Percentiles rank a stretch among this genome's conserved stretches.
phyloP scores from a whole-genome alignment of 371 early-diverging fungal species.

The Blakeslea trispora region DNA sequence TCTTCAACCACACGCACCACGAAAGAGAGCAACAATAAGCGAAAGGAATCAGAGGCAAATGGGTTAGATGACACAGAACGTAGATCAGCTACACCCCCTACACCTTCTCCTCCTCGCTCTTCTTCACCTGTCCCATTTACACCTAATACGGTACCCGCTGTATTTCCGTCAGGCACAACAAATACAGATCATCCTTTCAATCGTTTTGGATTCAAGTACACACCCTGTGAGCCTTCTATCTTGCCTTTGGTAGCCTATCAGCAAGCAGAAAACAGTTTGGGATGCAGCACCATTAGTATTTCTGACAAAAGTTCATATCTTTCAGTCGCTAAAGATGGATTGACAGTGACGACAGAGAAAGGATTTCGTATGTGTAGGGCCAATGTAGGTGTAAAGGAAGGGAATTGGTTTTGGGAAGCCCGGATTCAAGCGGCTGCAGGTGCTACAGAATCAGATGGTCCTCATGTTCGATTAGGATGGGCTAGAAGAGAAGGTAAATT shows the following conservation, averaged over 20 bases:
- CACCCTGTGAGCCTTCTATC: constrained; percentile 57
- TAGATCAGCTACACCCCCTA: constrained; percentile 29
- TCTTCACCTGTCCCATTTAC: constrained; percentile 34
- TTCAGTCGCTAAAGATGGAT: constrained; percentile 61
- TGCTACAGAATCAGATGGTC: constrained; percentile 44
- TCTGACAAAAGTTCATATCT: constrained; percentile 69
- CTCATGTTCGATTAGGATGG: constrained; percentile 72
- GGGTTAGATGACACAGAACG: constrained; percentile 26
- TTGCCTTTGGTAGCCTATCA: constrained; percentile 59
- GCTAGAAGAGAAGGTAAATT: constrained; percentile 69
- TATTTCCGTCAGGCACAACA: constrained; percentile 27
- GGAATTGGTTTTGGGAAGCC: constrained; percentile 73
- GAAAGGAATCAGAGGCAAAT: constrained; percentile 24
- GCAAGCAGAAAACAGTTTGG: constrained; percentile 49
- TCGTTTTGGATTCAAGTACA: constrained; percentile 67
- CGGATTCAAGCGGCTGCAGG: constrained; percentile 49
- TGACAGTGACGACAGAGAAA: constrained; percentile 63
- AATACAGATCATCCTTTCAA: constrained; percentile 49
- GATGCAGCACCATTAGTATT: constrained; percentile 57
- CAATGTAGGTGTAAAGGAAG: constrained; percentile 68
- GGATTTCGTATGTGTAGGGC: constrained; percentile 74
- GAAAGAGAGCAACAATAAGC: constrained; percentile 11
- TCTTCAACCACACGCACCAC: constrained; percentile 16
- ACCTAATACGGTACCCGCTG: constrained; percentile 28
- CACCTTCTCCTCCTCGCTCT: constrained; percentile 32